A percentile compares a stretch with the other conserved stretches of the same genome.
Conservation (phyloP, 768 basidiomycete genomes). For the Boletales sp. region DNA sequence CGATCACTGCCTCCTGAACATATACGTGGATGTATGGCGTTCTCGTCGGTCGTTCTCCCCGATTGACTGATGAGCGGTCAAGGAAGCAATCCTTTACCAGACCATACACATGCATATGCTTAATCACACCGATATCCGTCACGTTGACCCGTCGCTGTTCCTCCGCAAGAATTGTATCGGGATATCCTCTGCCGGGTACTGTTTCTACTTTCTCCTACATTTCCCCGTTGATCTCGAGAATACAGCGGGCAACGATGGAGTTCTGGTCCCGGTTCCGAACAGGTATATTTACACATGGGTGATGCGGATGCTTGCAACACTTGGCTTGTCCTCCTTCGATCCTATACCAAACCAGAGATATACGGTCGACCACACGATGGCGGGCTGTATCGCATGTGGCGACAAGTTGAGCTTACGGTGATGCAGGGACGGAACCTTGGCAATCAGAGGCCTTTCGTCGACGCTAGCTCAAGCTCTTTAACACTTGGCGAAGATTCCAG, state of each 20-base stretch:
- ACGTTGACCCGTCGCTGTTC: conserved; percentile 71
- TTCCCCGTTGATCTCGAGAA: conserved; percentile 6
- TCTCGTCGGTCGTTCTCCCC: background rate
- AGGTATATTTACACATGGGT: conserved; percentile 71
- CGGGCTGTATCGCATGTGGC: conserved; percentile 85
- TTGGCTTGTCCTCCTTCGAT: conserved; percentile 78
- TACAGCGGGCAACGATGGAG: conserved; percentile 60
- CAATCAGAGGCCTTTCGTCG: conserved; percentile 36
- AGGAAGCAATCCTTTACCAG: conserved; percentile 74
- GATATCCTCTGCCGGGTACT: conserved; percentile 61
- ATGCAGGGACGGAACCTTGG: conserved; percentile 75
- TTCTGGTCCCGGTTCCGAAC: conserved; percentile 49
- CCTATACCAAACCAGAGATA: conserved; percentile 77
- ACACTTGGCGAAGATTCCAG: conserved; percentile 32
- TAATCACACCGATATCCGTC: conserved; percentile 78
- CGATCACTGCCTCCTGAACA: conserved; percentile 61
- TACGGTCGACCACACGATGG: conserved; percentile 67
- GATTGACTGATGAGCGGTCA: conserved; percentile 13
- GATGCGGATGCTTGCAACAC: conserved; percentile 61
- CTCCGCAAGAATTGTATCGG: conserved; percentile 72
- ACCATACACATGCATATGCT: conserved; percentile 70
- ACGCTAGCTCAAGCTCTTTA: conserved; percentile 21
- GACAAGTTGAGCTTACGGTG: conserved; percentile 71
- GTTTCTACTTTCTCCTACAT: conserved; percentile 2
- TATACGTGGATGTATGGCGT: conserved; percentile 67